Evolutionary conservation across 306 rosid species (phyloP).

Genomic region (Begonia masoniana): DNA sequence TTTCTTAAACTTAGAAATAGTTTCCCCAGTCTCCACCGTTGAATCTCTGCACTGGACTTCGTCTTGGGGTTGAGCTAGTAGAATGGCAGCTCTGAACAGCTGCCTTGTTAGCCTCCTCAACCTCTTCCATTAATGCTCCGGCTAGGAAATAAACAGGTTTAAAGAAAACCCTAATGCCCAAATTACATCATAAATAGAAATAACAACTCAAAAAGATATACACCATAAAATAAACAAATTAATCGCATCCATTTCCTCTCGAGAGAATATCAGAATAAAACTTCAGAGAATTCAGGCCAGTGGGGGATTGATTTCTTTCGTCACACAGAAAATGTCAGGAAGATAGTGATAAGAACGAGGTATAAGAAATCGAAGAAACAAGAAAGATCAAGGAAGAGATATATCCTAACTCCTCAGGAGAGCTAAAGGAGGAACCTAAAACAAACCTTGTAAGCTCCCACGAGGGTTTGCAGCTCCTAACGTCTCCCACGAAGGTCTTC

Average conservation of each 20-base stretch:
- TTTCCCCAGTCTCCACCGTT: slow-evolving; percentile 64
- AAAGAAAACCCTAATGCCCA: not conserved
- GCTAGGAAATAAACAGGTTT: not conserved
- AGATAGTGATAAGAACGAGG: too few relatives aligned
- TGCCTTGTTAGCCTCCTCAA: slow-evolving; percentile 12
- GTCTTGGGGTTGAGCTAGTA: slow-evolving; percentile 52
- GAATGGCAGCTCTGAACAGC: slow-evolving; percentile 12
- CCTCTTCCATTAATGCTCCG: slow-evolving; percentile 5
- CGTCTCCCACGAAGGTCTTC: slow-evolving; percentile 50
- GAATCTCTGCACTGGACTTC: slow-evolving; percentile 28
- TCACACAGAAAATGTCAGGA: too few relatives aligned
- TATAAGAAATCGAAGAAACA: not conserved
- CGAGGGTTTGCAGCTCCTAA: too few relatives aligned
- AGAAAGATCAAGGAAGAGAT: not conserved
- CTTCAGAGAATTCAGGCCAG: too few relatives aligned
- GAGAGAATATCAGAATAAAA: too few relatives aligned
- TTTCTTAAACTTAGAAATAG: slow-evolving; percentile 76
- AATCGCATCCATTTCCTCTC: too few relatives aligned
- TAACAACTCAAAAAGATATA: not conserved
- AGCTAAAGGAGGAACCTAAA: not conserved
- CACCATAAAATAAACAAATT: not conserved
- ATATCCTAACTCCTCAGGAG: too few relatives aligned
- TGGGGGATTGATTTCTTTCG: too few relatives aligned
- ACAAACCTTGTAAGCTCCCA: slow-evolving; percentile 1
- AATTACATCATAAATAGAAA: too few relatives aligned